A percentile compares a stretch with the other conserved stretches of the same genome.
Evolutionary conservation across 805 yeast genomes (phyloP).

Genomic region (Komagataella pseudopastoris): DNA sequence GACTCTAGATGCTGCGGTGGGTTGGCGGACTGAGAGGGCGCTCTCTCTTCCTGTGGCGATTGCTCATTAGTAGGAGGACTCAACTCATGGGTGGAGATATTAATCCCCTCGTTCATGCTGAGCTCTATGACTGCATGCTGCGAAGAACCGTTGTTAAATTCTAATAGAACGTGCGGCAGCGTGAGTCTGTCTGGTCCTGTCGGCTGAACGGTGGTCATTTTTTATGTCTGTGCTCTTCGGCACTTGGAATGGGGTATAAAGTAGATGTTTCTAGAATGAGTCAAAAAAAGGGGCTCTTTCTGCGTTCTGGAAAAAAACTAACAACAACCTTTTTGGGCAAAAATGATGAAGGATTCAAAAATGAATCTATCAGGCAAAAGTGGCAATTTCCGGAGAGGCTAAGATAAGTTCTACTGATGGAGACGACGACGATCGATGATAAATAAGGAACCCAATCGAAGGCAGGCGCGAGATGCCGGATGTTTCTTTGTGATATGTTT

Average conservation of each 20-base stretch:
- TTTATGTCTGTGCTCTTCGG: background rate
- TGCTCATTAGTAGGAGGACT: background rate
- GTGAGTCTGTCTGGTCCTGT: background rate
- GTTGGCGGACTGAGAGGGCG: background rate
- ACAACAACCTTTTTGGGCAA: background rate
- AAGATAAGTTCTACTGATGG: background rate
- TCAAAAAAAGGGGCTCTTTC: background rate
- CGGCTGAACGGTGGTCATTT: background rate
- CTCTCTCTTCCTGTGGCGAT: background rate
- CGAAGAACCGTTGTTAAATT: background rate
- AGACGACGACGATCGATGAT: background rate
- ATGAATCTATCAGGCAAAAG: background rate
- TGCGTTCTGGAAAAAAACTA: background rate
- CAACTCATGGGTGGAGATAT: background rate
- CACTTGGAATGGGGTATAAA: background rate
- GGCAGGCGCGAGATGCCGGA: background rate
- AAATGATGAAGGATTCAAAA: background rate
- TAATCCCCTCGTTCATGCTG: background rate
- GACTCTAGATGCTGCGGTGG: background rate
- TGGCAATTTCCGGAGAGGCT: background rate
- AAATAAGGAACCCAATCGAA: background rate
- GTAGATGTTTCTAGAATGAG: background rate
- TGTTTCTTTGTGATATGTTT: background rate
- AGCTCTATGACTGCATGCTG: background rate
- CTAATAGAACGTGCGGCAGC: background rate